Evolutionary conservation across 495 filamentous ascomycete species (phyloP), one percentile per base, ranked within the genome.

Genomic region (Penicillium ochrochloron): DNA sequence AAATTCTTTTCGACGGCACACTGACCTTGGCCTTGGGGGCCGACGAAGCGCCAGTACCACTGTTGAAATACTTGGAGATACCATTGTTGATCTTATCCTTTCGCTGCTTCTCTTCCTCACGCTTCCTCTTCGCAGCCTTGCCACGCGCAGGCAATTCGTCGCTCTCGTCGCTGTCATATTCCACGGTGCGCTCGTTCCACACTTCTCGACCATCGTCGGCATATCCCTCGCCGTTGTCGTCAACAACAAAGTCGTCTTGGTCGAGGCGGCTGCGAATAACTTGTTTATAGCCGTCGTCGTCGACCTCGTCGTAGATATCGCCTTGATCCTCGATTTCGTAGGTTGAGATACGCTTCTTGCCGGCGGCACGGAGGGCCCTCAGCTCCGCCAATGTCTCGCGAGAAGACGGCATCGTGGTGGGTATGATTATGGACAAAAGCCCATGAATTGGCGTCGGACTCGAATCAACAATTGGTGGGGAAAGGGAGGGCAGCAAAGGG

Each of bases 171-270:
- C 88, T 88, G 64, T 87, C 82, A 68, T 92, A 89, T 44, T 75
- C 68, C 12, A 62, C 73, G 14, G 68, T 77, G 21, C 78, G 84
- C 65, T 90, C 86, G 61, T 96, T 92, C 96, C 95, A 99, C 51
- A 97, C 95, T 73, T 99, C 95, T 55, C 95, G 91, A 60, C 95
- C 95, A 73, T 99, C 96, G 71, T 99, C 95, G 57, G 91, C 94
- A 73, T 99, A 99, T 29, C 93, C 92, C 64, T 91, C 91, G 57
- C 93, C 94, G 78, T 96, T 93, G 77, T 95, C 91, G 76, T 96
- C 92, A 58, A 99, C 92, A 60, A 99, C 94, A 63, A 99, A 99
- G 78, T 99, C 95, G 73, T 99, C 95, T 72, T 94, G 85, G 73
- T 96, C 92, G 50, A 99, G 83, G 23, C 96, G 90, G 50, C 89